phyloP scores from a whole-genome alignment of 441 rosid species.

The Populus tomentosa region DNA sequence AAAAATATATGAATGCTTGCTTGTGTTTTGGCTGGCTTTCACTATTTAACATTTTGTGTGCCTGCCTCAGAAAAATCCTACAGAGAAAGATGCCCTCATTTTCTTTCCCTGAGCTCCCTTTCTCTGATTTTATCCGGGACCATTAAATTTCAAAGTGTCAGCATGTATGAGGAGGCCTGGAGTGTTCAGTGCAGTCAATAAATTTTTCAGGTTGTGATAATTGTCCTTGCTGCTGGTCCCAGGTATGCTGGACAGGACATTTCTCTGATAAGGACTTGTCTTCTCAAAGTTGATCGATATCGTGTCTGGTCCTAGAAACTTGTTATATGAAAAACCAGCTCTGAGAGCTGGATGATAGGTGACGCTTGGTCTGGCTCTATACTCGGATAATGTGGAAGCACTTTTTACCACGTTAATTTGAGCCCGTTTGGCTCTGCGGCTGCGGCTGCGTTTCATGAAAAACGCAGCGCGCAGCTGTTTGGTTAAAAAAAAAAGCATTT shows the following conservation, averaged over 20 bases:
- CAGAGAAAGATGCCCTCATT: slow-evolving; percentile 10
- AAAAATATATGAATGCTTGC: slow-evolving; percentile 9
- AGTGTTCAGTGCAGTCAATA: slow-evolving; percentile 1
- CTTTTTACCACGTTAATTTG: neutral
- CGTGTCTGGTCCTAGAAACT: neutral
- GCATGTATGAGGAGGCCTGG: neutral
- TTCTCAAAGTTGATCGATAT: neutral
- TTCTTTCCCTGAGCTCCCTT: neutral
- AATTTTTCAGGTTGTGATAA: slow-evolving; percentile 7
- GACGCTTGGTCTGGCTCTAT: neutral
- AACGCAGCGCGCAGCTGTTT: too few species aligned
- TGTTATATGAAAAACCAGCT: neutral
- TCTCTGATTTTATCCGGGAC: slow-evolving; percentile 12
- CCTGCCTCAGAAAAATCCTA: slow-evolving; percentile 1
- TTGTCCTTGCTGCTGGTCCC: slow-evolving; percentile 18
- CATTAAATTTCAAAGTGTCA: neutral
- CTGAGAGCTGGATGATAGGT: neutral
- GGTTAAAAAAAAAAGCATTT: too few species aligned
- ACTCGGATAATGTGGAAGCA: neutral
- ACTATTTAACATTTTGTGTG: slow-evolving; percentile 5
- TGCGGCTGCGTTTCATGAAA: too few species aligned
- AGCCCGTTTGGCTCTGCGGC: too few species aligned
- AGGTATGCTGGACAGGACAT: neutral
- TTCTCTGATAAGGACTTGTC: neutral
- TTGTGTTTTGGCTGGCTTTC: slow-evolving; percentile 15